These are phyloP conservation scores for Saccharomycopsis hybrid DNA, from an alignment of 1,139 yeast species.

Conservation along the genomic window DNA sequence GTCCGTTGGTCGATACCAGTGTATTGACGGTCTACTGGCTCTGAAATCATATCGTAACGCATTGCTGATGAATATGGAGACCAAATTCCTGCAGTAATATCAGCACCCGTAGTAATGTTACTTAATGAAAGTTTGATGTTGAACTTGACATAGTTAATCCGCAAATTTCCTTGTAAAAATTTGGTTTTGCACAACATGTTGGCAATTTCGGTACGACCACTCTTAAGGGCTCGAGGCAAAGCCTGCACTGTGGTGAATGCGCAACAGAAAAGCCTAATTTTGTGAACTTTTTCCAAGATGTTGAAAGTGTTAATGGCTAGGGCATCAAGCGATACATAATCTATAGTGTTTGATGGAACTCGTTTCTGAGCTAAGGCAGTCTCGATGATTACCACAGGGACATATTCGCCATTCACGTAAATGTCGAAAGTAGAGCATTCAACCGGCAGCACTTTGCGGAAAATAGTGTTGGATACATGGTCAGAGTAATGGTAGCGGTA, in stretches of 20 bases:
- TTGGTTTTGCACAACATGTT: conserved; percentile 84
- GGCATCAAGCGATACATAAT: conserved; percentile 57
- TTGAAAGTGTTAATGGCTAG: conserved; percentile 73
- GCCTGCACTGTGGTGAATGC: conserved; percentile 75
- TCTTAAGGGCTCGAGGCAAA: conserved; percentile 74
- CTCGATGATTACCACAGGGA: conserved; percentile 84
- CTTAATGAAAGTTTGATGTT: conserved; percentile 61
- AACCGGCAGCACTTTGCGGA: conserved; percentile 73
- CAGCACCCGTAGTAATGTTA: conserved; percentile 72
- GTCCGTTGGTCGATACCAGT: conserved; percentile 78
- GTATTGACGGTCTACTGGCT: conserved; percentile 48
- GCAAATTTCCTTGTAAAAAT: conserved; percentile 69
- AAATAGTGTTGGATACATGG: conserved; percentile 63
- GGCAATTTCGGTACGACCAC: conserved; percentile 88
- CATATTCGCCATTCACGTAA: conserved; percentile 73
- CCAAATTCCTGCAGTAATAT: conserved; percentile 81
- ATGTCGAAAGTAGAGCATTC: conserved; percentile 93
- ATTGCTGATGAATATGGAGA: conserved; percentile 59
- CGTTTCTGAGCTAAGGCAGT: conserved; percentile 55
- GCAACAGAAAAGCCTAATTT: conserved; percentile 75
- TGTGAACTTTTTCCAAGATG: conserved; percentile 62
- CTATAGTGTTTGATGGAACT: conserved; percentile 32
- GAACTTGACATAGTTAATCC: conserved; percentile 77
- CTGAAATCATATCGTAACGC: conserved; percentile 43
- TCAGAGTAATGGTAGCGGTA: conserved; percentile 76